Evolutionary conservation across 768 basidiomycete genomes (phyloP).

Genomic region (Crassisporium funariophilum): DNA sequence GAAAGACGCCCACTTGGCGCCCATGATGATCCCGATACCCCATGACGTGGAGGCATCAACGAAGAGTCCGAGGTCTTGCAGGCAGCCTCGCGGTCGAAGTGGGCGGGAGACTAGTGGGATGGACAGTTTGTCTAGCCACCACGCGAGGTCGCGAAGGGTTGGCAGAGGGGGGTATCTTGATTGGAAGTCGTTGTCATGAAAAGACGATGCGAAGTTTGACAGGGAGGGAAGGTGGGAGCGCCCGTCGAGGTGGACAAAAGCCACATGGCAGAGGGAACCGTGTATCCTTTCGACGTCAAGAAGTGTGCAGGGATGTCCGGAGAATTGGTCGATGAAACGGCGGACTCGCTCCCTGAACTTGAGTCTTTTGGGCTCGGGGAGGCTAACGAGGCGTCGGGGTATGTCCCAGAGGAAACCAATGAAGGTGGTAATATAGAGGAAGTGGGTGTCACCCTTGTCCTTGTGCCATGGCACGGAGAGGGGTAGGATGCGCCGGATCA

Average conservation of each 20-base stretch:
- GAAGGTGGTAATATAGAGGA: slow-evolving; percentile 23
- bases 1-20: background rate
- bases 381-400: slow-evolving; percentile 18
- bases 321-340: slow-evolving; percentile 11
- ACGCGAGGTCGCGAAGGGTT: slow-evolving; percentile 26
- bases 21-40: slow-evolving; percentile 18
- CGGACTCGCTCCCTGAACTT: slow-evolving; percentile 25
- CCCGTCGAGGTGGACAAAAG: slow-evolving; percentile 28
- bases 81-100: slow-evolving; percentile 12
- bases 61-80: slow-evolving; percentile 25
- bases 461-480: slow-evolving; percentile 33
- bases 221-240: slow-evolving; percentile 23
- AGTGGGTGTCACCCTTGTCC: slow-evolving; percentile 24
- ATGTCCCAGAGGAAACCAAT: slow-evolving; percentile 39
- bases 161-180: slow-evolving; percentile 15
- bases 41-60: slow-evolving; percentile 32
- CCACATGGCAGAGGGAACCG: slow-evolving; percentile 33
- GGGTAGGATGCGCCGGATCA: slow-evolving; percentile 12
- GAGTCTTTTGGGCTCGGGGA: slow-evolving; percentile 29
- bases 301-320: slow-evolving; percentile 8
- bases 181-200: slow-evolving; percentile 16
- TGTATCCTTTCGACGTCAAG: slow-evolving; percentile 26
- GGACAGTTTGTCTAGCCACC: slow-evolving; percentile 26
- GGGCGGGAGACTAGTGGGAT: slow-evolving; percentile 2
- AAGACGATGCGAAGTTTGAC: slow-evolving; percentile 24